phyloP scores from a whole-genome alignment of 805 yeast species.

The Suhomyces canberraensis region DNA sequence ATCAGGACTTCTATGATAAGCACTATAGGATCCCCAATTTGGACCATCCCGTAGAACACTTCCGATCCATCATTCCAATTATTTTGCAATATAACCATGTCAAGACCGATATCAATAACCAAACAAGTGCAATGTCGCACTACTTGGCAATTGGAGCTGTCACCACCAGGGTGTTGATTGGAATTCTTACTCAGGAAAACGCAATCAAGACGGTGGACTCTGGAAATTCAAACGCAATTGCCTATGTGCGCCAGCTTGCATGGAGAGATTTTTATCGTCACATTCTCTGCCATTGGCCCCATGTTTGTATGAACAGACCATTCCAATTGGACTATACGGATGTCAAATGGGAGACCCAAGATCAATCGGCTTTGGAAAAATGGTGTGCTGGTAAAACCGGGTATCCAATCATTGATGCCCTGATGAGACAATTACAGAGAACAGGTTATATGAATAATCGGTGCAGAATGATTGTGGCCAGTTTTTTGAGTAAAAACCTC shows the following conservation, averaged over 20 bases:
- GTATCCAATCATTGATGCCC: conserved; percentile 55
- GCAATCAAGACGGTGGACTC: conserved; percentile 3
- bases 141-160: conserved; percentile 47
- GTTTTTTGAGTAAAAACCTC: conserved; percentile 49
- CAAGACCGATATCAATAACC: conserved; percentile 24
- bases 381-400: conserved; percentile 59
- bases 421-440: conserved; percentile 49
- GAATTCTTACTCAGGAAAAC: conserved; percentile 18
- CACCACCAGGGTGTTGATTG: conserved; percentile 39
- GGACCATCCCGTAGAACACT: conserved; percentile 25
- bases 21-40: conserved; percentile 32
- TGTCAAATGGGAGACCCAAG: conserved; percentile 43
- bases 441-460: conserved; percentile 56
- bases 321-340: conserved; percentile 42
- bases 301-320: conserved; percentile 48
- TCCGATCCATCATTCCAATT: conserved; percentile 5
- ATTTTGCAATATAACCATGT: conserved; percentile 28
- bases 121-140: conserved; percentile 41
- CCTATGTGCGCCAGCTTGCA: conserved; percentile 52
- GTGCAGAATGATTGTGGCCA: conserved; percentile 51
- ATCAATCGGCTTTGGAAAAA: conserved; percentile 33
- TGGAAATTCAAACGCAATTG: conserved; percentile 21
- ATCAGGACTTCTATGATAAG: conserved; percentile 15
- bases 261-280: conserved; percentile 60
- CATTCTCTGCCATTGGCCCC: conserved; percentile 48